Evolutionary conservation across 2,329 filamentous ascomycete genomes (phyloP), one percentile per base, ranked within the genome.

Genomic region (Canariomyces notabilis): DNA sequence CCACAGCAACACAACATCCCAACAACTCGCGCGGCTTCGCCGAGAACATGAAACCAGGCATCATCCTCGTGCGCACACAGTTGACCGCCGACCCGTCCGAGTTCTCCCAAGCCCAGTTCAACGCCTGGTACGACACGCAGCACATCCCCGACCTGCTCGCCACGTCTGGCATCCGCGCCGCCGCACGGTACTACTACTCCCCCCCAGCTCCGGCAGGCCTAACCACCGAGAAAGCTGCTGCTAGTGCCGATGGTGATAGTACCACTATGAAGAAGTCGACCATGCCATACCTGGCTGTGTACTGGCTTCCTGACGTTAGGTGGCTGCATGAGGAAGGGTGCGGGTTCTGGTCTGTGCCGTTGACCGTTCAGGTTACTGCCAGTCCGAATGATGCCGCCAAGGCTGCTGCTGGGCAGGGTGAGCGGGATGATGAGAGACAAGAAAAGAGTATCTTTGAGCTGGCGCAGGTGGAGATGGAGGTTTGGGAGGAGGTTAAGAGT

Each of bases 311-410:
- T 4, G 44, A 46, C 15, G 5, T 46, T 21, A 26, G n/a, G 15
- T 46, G 44, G 44, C 20, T 46, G 33, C 44, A 46, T 32, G 37
- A 36, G 19, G 37, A 41, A n/a, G 32, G 26, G 7, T 46, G 44
- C n/a, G 37, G 14, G 23, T 41, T 46, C 19, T 46, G 44, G 44
- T 6, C 3, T 18, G 8, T 42, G 23, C 18, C 31, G 19, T 9
- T 46, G 23, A n/a, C n/a, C n/a, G n/a, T n/a, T n/a, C n/a, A n/a
- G n/a, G n/a, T n/a, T n/a, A n/a, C n/a, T n/a, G n/a, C n/a, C n/a
- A n/a, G n/a, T n/a, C n/a, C n/a, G n/a, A n/a, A n/a, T n/a, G n/a
- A n/a, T n/a, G n/a, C n/a, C n/a, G n/a, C n/a, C n/a, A n/a, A n/a
- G n/a, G n/a, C n/a, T n/a, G n/a, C n/a, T n/a, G n/a, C n/a, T n/a